phyloP scores from a whole-genome alignment of 164 flowering plant genomes.

The Vitis amurensis region DNA sequence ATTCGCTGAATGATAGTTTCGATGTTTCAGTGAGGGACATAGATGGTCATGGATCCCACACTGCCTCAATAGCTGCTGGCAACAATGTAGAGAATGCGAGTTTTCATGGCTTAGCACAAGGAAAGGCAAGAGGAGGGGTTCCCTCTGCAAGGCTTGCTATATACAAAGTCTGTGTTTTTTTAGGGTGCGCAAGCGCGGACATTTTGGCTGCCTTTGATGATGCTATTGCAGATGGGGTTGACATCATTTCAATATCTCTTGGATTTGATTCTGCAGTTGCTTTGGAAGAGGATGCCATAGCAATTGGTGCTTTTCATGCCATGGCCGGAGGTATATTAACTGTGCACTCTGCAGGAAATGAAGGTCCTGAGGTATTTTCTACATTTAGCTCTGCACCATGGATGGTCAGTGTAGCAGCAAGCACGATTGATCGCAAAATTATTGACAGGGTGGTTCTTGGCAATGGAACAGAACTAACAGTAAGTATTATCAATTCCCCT shows the following conservation, averaged over 20 bases:
- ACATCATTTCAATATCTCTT: constrained; percentile 23
- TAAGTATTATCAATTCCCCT: constrained; percentile 1
- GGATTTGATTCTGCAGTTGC: background rate
- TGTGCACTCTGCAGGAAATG: too few species aligned
- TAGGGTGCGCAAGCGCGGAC: background rate
- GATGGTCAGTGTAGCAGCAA: constrained; percentile 34
- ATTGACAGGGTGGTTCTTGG: constrained; percentile 29
- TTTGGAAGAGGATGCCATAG: constrained; percentile 4
- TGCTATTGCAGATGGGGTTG: constrained; percentile 32
- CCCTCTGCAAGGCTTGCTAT: constrained; percentile 29
- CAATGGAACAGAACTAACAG: constrained; percentile 14
- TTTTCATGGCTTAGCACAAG: constrained; percentile 21
- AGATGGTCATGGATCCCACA: constrained; percentile 35
- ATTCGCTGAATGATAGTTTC: background rate
- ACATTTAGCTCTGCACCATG: constrained; percentile 31
- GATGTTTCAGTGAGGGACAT: constrained; percentile 18
- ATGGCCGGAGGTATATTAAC: constrained; percentile 29
- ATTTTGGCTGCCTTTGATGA: constrained; percentile 29
- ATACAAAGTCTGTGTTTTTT: constrained; percentile 10
- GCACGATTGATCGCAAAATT: constrained; percentile 25
- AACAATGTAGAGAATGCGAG: constrained; percentile 16
- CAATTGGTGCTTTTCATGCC: constrained; percentile 41
- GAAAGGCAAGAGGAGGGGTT: constrained; percentile 31
- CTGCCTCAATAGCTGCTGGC: constrained; percentile 42
- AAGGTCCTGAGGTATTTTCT: constrained; percentile 5